These are phyloP conservation scores for Triticum timopheevii DNA, from an alignment of 176 grass and related monocot species.

Conservation along the genomic window DNA sequence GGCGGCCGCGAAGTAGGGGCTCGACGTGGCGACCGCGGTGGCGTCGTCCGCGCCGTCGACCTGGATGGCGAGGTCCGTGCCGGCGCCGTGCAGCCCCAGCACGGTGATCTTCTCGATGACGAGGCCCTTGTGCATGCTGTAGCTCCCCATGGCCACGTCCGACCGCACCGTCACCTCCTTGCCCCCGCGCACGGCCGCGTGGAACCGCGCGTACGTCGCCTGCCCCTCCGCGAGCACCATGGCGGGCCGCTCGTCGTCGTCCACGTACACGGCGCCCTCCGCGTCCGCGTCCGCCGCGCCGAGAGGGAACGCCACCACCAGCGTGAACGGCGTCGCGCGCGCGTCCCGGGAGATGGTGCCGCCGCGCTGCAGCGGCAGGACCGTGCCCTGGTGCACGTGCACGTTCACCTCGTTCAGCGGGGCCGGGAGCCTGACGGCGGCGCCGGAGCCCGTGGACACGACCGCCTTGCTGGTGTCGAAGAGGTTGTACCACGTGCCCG, in stretches of 20 bases:
- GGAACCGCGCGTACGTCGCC: conserved; percentile 63
- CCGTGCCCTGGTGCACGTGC: conserved; percentile 70
- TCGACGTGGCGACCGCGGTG: conserved; percentile 30
- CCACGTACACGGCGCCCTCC: conserved; percentile 65
- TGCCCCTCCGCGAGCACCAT: conserved; percentile 76
- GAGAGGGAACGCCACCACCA: conserved; percentile 70
- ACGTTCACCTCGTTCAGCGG: conserved; percentile 82
- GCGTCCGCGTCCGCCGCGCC: conserved; percentile 50
- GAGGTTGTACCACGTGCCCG: conserved; percentile 86
- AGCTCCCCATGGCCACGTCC: conserved; percentile 57
- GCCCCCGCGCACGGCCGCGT: conserved; percentile 55
- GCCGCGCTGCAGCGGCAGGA: conserved; percentile 88
- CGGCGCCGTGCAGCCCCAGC: conserved; percentile 64
- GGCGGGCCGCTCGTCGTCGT: conserved; percentile 89
- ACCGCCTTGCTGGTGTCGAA: conserved; percentile 75
- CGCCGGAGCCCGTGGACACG: conserved; percentile 30
- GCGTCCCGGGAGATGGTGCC: conserved; percentile 65
- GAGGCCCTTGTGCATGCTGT: conserved; percentile 47
- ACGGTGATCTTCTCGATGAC: conserved; percentile 78
- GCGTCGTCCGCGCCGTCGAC: conserved; percentile 40
- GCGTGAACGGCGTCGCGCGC: conserved; percentile 71
- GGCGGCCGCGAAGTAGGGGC: conserved; percentile 27
- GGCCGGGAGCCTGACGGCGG: conserved; percentile 42
- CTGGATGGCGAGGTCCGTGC: conserved; percentile 44
- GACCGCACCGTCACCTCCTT: conserved; percentile 74